A percentile compares a stretch with the other conserved stretches of the same genome.
Evolutionary conservation across 2,329 filamentous ascomycete species (phyloP).

Genomic region (Helotiales sp.): DNA sequence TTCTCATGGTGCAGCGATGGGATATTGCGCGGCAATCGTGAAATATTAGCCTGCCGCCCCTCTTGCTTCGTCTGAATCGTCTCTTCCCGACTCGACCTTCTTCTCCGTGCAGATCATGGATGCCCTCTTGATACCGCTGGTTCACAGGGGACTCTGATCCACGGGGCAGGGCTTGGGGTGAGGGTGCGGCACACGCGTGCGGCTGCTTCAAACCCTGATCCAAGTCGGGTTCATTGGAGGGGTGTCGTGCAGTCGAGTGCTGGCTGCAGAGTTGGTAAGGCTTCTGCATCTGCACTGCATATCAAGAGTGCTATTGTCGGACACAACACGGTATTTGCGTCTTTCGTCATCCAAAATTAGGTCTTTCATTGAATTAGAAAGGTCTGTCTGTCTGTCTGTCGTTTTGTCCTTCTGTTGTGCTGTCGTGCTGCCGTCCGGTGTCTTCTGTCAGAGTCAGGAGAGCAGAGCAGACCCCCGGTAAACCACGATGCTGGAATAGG

Average conservation of each 20-base stretch:
- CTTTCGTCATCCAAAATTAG: not conserved
- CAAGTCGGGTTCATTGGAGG: not conserved
- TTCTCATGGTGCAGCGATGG: not conserved
- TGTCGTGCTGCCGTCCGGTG: not conserved
- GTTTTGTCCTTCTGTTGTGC: not conserved
- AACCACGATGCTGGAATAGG: not conserved
- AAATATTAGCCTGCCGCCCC: not conserved
- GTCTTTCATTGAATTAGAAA: not conserved
- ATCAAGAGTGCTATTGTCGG: not conserved
- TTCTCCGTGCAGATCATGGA: not conserved
- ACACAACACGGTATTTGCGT: not conserved
- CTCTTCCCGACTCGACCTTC: not conserved
- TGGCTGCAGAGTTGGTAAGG: not conserved
- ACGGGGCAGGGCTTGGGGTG: not conserved
- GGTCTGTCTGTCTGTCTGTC: too few species aligned
- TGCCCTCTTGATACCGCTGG: not conserved
- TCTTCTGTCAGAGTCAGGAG: not conserved
- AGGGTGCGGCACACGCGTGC: not conserved
- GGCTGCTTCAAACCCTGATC: not conserved
- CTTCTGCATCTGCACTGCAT: not conserved
- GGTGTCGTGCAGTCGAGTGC: not conserved
- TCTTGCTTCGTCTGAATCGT: not conserved
- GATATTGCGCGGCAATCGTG: not conserved
- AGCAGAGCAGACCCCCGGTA: not conserved
- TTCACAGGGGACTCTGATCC: not conserved